Percentiles rank a stretch among this genome's conserved stretches.
phyloP scores from a whole-genome alignment of 202 grass and related monocot genomes.

The Tripidium arundinaceum region DNA sequence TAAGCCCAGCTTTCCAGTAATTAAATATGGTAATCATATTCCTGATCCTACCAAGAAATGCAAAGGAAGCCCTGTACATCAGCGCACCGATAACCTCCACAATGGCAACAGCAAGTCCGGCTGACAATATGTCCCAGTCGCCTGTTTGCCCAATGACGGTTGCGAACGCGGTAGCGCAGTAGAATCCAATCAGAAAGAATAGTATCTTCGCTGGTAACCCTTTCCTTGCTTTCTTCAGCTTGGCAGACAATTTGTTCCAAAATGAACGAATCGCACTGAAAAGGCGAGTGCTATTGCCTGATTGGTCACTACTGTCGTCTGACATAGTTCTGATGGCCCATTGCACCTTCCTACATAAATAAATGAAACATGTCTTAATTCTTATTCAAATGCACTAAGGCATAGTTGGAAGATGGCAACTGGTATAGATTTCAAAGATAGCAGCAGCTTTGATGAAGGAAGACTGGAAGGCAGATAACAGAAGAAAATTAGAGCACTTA shows the following conservation, averaged over 20 bases:
- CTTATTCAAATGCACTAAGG: neutral
- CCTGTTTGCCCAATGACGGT: slow-evolving; percentile 91
- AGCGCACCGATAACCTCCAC: slow-evolving; percentile 81
- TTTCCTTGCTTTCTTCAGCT: slow-evolving; percentile 54
- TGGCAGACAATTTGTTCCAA: slow-evolving; percentile 38
- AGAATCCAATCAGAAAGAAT: slow-evolving; percentile 82
- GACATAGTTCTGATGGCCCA: slow-evolving; percentile 47
- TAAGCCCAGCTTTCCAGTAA: slow-evolving; percentile 96
- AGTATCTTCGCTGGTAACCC: slow-evolving; percentile 63
- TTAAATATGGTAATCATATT: slow-evolving; percentile 69
- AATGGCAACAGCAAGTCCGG: slow-evolving; percentile 74
- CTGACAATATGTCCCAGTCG: slow-evolving; percentile 96
- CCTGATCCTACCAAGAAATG: slow-evolving; percentile 60
- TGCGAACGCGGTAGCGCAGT: slow-evolving; percentile 87
- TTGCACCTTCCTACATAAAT: slow-evolving; percentile 43
- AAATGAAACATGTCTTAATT: neutral
- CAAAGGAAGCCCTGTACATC: slow-evolving; percentile 73
- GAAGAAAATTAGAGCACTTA: neutral
- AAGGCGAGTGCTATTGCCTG: slow-evolving; percentile 57
- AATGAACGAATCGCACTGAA: slow-evolving; percentile 50
- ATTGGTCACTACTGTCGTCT: slow-evolving; percentile 36
- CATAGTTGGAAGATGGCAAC: neutral
- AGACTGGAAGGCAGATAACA: neutral
- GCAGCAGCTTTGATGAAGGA: neutral
- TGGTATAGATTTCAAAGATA: neutral